Base-by-base conservation (phyloP, 495 filamentous ascomycete genomes). In the Venustampulla echinocandica region DNA sequence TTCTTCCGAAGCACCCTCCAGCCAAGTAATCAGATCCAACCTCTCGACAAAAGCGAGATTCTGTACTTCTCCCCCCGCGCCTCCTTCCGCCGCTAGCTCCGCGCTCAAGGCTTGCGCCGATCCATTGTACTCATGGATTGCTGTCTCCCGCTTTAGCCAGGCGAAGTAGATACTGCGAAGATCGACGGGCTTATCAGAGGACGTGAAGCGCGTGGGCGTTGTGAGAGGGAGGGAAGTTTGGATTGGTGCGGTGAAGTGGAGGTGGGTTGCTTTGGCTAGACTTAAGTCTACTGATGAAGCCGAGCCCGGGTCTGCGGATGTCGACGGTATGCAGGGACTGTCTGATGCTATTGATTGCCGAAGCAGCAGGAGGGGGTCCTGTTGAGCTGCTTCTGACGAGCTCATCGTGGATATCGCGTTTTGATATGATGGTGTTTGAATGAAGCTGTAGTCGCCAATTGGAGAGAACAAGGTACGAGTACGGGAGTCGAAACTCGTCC, bases 101-200 rank as follows among this genome's bases (percentile, higher is more conserved):
- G 88, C 84, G 51, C 90, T 95, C 27, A 97, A 71, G 49, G 79
- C 70, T 59, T 85, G 77, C 17, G 85, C 85, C 5, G 81, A 80
- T 36, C 81, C 76, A 63, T 96, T 90, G 71, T 97, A 97, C 47
- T 89, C 87, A 7, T 82, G 81, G 58, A 94, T 87, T 28, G 82
- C 75, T 47, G 79, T 76, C 69, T 96, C 89, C 61, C 86, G 86
- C 62, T 95, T 90, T 60, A 83, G 73, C 84, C 86, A 99, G 42
- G 87, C 85, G 51, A 96, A 93, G 66, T 87, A 95, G 67, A 97
- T 88, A 64, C 81, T 86, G 62, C 92, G 87, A 30, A 99, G 75
- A 61, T 95, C 85, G 52, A 96, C 81, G 1, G 85, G 71, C 34
- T 80, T 77, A 30, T 74, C 67, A 27, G 76, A 75, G 13, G 82